Evolutionary conservation across 768 basidiomycete genomes (phyloP), one percentile per base, ranked within the genome.

Genomic region (Psilocybe subaeruginosa): DNA sequence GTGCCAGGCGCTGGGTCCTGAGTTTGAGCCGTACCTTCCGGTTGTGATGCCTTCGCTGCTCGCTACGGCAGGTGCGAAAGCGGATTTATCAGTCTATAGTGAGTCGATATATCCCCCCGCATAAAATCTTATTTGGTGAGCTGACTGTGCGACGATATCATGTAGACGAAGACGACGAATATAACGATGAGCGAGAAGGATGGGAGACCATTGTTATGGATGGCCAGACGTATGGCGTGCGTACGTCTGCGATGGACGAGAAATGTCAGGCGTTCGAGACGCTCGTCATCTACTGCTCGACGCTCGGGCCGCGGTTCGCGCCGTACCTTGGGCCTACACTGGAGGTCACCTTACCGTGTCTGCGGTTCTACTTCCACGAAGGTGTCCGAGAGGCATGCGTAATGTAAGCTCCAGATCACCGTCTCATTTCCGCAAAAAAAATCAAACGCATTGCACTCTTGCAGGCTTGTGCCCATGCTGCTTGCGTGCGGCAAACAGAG

Each of bases 241-340:
- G 89, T 57, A 94, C 92, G 2, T 87, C 90, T 0, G 85, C 85
- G 0, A 86, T 95, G 66, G 92, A 94, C 69, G 92, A 95, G 66
- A 94, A 94, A 68, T 92, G 91, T 59, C 90, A 92, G 68, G 92
- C 93, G 2, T 92, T 93, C 65, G 91, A 93, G 68, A 93, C 91
- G n/a, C 80, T 94, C 6, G 85, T 93, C 12, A 89, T 93, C 19
- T 90, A 93, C 69, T 88, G 86, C 63, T 88, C 86, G 45, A 86
- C 88, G 4, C 80, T 94, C 0, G 84, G 84, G 0, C 75, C 82
- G 0, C 78, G 81, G 2, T 93, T 92, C 66, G 87, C 85, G 0
- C 91, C 91, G 0, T 94, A 91, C 67, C 76, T 94, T 2, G 70
- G 85, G 27, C 90, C 90, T 67, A 83, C 82, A 8, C 78, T 95